Evolutionary conservation across 1,139 yeast genomes (phyloP).

Genomic region (Zhuliangozyma blackwelliae): DNA sequence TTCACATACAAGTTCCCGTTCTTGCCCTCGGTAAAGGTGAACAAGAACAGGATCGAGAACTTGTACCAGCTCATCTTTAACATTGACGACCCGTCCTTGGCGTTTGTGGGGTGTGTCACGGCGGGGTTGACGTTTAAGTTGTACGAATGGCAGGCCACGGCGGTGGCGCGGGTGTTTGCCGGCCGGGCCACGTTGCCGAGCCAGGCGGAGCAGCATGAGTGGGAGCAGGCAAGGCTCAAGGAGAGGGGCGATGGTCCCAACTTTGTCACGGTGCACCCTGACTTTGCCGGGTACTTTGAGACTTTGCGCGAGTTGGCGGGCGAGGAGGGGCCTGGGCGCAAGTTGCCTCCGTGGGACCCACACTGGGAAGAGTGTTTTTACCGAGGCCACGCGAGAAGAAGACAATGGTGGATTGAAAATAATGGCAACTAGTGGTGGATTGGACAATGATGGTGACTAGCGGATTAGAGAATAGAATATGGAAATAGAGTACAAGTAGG

Average conservation of each 20-base stretch:
- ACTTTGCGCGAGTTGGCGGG: conserved; percentile 18
- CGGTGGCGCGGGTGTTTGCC: conserved; percentile 29
- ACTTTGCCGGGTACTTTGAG: conserved; percentile 22
- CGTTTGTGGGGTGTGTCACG: conserved; percentile 39
- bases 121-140: conserved; percentile 38
- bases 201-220: conserved; percentile 21
- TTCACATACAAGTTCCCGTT: conserved; percentile 42
- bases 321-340: conserved; percentile 22
- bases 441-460: too few relatives aligned
- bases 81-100: conserved; percentile 29
- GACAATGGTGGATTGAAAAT: conserved; percentile 5
- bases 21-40: conserved; percentile 19
- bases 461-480: too few relatives aligned
- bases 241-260: conserved; percentile 24
- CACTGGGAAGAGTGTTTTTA: conserved; percentile 17
- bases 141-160: conserved; percentile 41
- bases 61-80: conserved; percentile 37
- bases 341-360: conserved; percentile 19
- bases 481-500: too few relatives aligned
- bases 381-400: conserved; percentile 17
- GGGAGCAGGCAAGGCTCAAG: conserved; percentile 25
- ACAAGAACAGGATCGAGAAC: conserved; percentile 21
- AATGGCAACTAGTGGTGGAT: neutral
- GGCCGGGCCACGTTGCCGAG: conserved; percentile 30
- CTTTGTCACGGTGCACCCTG: conserved; percentile 16